Conservation (phyloP, 768 basidiomycete genomes). For the Galerina marginata region DNA sequence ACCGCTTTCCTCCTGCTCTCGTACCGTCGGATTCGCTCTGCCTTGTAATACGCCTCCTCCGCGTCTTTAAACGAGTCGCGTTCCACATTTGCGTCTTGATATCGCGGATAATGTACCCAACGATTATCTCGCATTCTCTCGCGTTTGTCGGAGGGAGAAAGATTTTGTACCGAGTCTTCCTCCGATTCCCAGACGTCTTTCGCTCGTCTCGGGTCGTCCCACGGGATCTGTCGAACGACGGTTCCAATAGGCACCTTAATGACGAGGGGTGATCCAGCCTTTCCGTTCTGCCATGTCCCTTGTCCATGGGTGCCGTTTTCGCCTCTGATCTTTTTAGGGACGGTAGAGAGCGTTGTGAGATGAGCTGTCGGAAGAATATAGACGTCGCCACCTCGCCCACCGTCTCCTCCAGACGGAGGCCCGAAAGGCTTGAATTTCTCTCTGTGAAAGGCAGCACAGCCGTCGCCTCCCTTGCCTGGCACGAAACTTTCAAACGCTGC, state of each 20-base stretch:
- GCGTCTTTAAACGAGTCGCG: conserved; percentile 75
- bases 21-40: conserved; percentile 65
- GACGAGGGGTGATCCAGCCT: conserved; percentile 70
- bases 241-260: conserved; percentile 91
- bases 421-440: conserved; percentile 86
- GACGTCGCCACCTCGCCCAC: conserved; percentile 87
- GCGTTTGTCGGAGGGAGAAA: conserved; percentile 53
- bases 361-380: conserved; percentile 81
- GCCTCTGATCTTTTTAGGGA: conserved; percentile 72
- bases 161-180: conserved; percentile 57
- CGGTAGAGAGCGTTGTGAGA: conserved; percentile 77
- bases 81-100: conserved; percentile 63
- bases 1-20: conserved; percentile 46
- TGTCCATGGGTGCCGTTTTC: conserved; percentile 73
- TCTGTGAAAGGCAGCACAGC: conserved; percentile 91
- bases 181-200: conserved; percentile 79
- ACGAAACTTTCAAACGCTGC: conserved; percentile 1
- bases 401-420: conserved; percentile 93
- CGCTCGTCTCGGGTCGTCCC: conserved; percentile 66
- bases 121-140: conserved; percentile 66
- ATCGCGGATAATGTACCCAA: conserved; percentile 84
- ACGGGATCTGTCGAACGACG: conserved; percentile 76
- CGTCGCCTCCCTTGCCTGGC: conserved; percentile 85
- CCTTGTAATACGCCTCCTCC: conserved; percentile 60
- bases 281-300: conserved; percentile 89